phyloP scores from a whole-genome alignment of 2,329 filamentous ascomycete species.

The Exophiala oligosperma region DNA sequence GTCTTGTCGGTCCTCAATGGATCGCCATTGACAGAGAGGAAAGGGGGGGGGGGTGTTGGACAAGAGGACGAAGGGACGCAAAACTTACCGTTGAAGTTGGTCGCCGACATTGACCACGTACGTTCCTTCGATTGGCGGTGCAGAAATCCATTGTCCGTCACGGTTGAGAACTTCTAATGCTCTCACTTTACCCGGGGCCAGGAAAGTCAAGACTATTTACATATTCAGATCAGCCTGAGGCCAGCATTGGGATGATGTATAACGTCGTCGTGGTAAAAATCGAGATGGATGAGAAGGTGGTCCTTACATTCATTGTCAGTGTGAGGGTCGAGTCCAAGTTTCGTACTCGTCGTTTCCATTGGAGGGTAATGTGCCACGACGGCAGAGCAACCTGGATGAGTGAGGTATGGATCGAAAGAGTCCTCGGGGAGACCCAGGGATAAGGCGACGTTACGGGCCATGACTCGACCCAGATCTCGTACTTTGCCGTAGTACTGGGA shows the following conservation, averaged over 20 bases:
- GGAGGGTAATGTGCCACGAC: conserved; percentile 46
- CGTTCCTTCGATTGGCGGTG: conserved; percentile 42
- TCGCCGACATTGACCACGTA: conserved; percentile 50
- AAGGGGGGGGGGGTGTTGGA: no score
- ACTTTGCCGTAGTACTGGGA: conserved; percentile 4
- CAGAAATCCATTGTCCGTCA: conserved; percentile 46
- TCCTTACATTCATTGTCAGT: conserved; percentile 47
- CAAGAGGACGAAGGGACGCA: no score
- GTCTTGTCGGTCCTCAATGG: neutral
- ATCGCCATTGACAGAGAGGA: neutral
- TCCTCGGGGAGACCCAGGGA: conserved; percentile 42
- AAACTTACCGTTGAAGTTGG: conserved; percentile 36
- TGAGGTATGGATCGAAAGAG: conserved; percentile 40
- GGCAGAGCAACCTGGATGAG: conserved; percentile 36
- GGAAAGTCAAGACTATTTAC: conserved; percentile 41
- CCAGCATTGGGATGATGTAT: neutral
- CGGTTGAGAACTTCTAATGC: conserved; percentile 49
- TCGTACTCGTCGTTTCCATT: conserved; percentile 27
- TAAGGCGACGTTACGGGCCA: conserved; percentile 42
- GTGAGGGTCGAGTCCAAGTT: conserved; percentile 45
- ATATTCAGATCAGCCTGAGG: neutral
- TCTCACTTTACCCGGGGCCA: conserved; percentile 45
- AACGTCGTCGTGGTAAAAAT: neutral
- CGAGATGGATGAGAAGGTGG: neutral
- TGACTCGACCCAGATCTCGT: conserved; percentile 27